phyloP scores from a whole-genome alignment of 208 protist genomes.

The Trypanosoma theileri region DNA sequence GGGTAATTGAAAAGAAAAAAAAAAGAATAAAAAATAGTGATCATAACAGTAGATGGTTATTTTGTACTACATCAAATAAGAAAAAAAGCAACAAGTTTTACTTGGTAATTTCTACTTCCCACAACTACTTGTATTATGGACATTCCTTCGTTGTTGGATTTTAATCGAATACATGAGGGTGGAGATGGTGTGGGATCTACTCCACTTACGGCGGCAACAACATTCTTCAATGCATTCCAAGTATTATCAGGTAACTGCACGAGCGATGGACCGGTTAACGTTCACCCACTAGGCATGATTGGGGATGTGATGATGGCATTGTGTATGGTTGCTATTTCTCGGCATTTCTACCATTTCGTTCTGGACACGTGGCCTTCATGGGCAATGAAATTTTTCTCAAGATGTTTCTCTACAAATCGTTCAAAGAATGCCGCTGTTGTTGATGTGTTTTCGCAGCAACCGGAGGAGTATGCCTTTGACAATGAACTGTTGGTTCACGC shows the following conservation, averaged over 20 bases:
- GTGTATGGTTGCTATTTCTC: constrained; percentile 3
- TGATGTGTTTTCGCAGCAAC: constrained; percentile 24
- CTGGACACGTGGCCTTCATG: constrained; percentile 43
- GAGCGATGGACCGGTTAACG: neutral
- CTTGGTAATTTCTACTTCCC: too few species aligned
- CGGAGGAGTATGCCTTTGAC: constrained; percentile 32
- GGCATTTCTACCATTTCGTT: constrained; percentile 39
- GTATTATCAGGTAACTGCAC: neutral
- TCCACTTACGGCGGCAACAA: constrained; percentile 7
- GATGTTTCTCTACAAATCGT: neutral
- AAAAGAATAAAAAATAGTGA: too few species aligned
- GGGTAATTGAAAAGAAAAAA: neutral
- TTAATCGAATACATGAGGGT: neutral
- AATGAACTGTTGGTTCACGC: constrained; percentile 28
- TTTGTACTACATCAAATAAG: too few species aligned
- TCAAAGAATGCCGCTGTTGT: constrained; percentile 10
- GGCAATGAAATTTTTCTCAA: neutral
- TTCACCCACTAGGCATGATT: neutral
- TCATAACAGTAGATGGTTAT: too few species aligned
- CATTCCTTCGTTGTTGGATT: neutral
- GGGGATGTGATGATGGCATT: constrained; percentile 20
- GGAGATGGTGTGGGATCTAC: neutral
- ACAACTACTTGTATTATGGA: neutral
- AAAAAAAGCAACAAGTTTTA: too few species aligned
- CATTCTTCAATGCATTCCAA: constrained; percentile 24